Base-by-base conservation (phyloP, 1,139 yeast genomes). In the Suhomyces taliae region DNA sequence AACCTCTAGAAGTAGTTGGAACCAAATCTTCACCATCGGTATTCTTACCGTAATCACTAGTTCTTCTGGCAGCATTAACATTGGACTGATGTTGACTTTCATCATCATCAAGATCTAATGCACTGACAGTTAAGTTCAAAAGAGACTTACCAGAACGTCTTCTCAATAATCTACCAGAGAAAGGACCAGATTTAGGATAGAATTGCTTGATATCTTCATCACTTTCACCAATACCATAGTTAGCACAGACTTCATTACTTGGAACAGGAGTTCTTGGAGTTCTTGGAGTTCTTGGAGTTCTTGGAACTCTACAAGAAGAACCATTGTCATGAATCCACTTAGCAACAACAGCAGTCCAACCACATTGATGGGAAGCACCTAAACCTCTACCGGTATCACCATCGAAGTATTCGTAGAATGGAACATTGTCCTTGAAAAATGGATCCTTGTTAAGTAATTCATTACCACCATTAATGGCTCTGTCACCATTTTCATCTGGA, bases 341-440 rank as follows among this genome's bases (percentile, higher is more conserved):
- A 41, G 97, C 96, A 47, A 90, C 95, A 41, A 91, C 78, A 0
- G 96, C 91, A 1, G 98, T 91, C 98, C 98, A 91, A 12, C 98
- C 98, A 72, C 91, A 86, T 70, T 91, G 98, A 72, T 93, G 97
- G 41, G 93, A 85, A 1, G 97, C 93, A 36, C 98, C 98, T 50
- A 91, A 72, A 7, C 98, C 98, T 58, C 96, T 80, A 41, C 98
- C 98, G 2, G 95, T 87, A 61, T 91, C 98, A 57, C 96, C 97
- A 61, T 91, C 96, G 65, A 91, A 91, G 64, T 87, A 91, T 69
- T 91, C 98, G 64, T 81, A 89, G 66, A 90, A 91, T 53, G 88
- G 85, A 39, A 89, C 79, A 58, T 83, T 81, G 53, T 90, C 96
- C 59, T 80, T 81, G 73, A 90, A 91, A 61, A 82, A 67, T 43